phyloP scores from a whole-genome alignment of 176 grass and related monocot species.

The Triticum urartu region DNA sequence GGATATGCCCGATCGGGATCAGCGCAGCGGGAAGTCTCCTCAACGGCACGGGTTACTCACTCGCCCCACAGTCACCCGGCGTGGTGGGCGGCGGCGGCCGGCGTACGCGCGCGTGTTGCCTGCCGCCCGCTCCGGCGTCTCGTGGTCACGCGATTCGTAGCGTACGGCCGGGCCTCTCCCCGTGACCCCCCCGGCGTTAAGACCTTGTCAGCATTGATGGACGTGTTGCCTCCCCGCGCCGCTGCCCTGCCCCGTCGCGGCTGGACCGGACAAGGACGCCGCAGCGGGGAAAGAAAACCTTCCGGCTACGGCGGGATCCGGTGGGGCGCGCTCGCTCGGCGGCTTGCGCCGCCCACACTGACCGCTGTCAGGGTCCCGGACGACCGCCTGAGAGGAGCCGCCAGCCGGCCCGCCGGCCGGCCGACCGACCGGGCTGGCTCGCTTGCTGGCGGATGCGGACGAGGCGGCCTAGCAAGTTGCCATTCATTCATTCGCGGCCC shows the following conservation, averaged over 20 bases:
- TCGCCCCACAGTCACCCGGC: not conserved
- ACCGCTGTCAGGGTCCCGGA: conserved; percentile 44
- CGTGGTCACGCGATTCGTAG: not conserved
- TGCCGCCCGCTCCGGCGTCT: not conserved
- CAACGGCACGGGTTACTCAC: not conserved
- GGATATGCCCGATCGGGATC: not conserved
- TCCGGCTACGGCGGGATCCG: conserved; percentile 15
- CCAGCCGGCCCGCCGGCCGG: not conserved
- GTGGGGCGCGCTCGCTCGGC: not conserved
- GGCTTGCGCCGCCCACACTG: conserved; percentile 28
- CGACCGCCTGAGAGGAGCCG: conserved; percentile 21
- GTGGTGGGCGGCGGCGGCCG: not conserved
- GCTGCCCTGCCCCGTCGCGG: not conserved
- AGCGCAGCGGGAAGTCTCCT: no score
- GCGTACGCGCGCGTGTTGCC: not conserved
- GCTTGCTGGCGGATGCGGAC: conserved; percentile 32
- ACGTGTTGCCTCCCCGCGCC: conserved; percentile 6
- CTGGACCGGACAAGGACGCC: conserved; percentile 5
- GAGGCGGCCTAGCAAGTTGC: not conserved
- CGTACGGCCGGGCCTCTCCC: not conserved
- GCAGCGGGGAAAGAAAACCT: not conserved
- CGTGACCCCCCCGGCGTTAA: not conserved
- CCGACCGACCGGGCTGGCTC: not conserved
- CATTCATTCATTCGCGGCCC: conserved; percentile 8
- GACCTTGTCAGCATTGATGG: conserved; percentile 41